These are phyloP conservation scores for Aspergillus phoenicis DNA, from an alignment of 2,329 filamentous ascomycete species.

Conservation along the genomic window DNA sequence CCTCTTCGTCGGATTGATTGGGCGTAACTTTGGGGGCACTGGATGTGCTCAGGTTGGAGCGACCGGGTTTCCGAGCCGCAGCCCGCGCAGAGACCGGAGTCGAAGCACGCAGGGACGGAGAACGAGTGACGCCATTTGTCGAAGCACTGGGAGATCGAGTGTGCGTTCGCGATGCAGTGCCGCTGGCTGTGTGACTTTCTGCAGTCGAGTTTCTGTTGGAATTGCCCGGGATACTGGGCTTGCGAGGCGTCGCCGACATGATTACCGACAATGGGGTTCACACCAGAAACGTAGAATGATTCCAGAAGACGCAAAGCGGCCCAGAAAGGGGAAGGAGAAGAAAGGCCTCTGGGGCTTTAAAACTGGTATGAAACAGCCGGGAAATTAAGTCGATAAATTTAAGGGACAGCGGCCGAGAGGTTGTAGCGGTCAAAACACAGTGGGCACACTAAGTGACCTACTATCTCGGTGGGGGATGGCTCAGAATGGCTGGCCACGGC, in stretches of 20 bases:
- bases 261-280: conserved; percentile 19
- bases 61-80: conserved; percentile 62
- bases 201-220: conserved; percentile 36
- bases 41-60: conserved; percentile 47
- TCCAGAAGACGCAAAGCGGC: conserved; percentile 15
- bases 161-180: conserved; percentile 40
- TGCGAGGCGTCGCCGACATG: conserved; percentile 51
- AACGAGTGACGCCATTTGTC: conserved; percentile 56
- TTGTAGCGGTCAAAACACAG: conserved; percentile 33
- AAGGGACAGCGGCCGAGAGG: conserved; percentile 24
- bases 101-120: conserved; percentile 63
- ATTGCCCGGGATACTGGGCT: conserved; percentile 40
- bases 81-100: conserved; percentile 70
- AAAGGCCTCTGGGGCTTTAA: conserved; percentile 6
- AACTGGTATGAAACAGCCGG: conserved; percentile 26
- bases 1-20: conserved; percentile 66
- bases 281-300: conserved; percentile 9
- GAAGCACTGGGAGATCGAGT: conserved; percentile 55
- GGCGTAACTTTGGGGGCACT: conserved; percentile 49
- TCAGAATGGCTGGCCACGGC: conserved; percentile 11
- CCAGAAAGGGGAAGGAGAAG: conserved; percentile 17
- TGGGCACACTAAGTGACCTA: conserved; percentile 20
- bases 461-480: conserved; percentile 19
- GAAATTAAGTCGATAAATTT: conserved; percentile 31
- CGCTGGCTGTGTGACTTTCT: conserved; percentile 35